Evolutionary conservation across 1,139 yeast genomes (phyloP), one percentile per base, ranked within the genome.

Genomic region (Suhomyces wounanorum): DNA sequence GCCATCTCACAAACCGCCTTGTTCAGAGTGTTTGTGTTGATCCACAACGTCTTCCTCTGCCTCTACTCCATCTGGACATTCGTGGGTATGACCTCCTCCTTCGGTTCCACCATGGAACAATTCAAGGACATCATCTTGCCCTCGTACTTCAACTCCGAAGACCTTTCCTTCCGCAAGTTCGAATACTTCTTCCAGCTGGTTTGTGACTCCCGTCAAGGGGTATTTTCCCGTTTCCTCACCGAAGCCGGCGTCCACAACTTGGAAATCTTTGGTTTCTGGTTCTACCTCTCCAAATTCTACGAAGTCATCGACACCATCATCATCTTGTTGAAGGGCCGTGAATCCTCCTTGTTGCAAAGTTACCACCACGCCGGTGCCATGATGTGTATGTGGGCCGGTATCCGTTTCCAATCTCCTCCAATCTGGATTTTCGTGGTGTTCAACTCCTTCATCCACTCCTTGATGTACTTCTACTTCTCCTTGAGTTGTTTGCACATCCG

Each of bases 321-420:
- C 58, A 86, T 86, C 55, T 74, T 86, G 51, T 75, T 85, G 54
- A 86, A 86, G 68, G 92, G 92, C 44, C 77, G 80, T 64, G 87
- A 85, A 39, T 81, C 89, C 13, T 81, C 87, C 4, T 70, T 86
- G 55, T 74, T 86, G 59, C 92, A 86, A 68, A 83, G 89, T 54
- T 86, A 86, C 67, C 92, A 86, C 65, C 94, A 87, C 65, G 82
- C 92, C 2, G 94, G 92, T 38, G 94, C 94, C 45, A 86, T 86
- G 86, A 73, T 86, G 71, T 84, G 89, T 58, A 86, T 86, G 92
- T 86, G 91, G 91, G 82, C 88, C 2, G 94, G 92, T 3, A 80
- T 85, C 52, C 72, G 92, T 52, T 87, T 72, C 66, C 81, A 82
- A 52, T 81, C 89, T 11, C 89, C 91, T 10, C 92, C 92, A 39